Percentiles rank a stretch among this genome's conserved stretches.
phyloP scores from a whole-genome alignment of 805 yeast species.

The Huiozyma naganishii region DNA sequence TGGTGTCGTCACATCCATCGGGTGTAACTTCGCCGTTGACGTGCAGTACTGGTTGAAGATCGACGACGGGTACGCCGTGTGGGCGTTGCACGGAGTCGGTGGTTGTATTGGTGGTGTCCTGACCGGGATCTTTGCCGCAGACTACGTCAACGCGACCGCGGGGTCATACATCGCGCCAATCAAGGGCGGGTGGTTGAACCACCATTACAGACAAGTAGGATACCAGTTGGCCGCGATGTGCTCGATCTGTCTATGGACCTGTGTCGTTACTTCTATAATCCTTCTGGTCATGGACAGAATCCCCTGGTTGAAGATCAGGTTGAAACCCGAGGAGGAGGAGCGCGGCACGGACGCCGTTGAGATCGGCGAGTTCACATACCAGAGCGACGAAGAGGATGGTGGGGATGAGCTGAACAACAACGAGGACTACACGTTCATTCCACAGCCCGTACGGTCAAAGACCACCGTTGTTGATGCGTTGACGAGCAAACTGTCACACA shows the following conservation, averaged over 20 bases:
- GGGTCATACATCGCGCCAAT: slow-evolving; percentile 47
- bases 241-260: slow-evolving; percentile 67
- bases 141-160: slow-evolving; percentile 77
- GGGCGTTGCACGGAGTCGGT: slow-evolving; percentile 89
- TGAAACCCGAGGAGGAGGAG: slow-evolving; percentile 78
- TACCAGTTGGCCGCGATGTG: slow-evolving; percentile 74
- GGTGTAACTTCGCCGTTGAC: slow-evolving; percentile 81
- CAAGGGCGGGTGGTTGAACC: slow-evolving; percentile 82
- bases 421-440: slow-evolving; percentile 55
- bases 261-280: slow-evolving; percentile 58
- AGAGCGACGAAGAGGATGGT: slow-evolving; percentile 30
- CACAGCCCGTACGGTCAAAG: slow-evolving; percentile 68
- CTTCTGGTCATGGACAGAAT: slow-evolving; percentile 57
- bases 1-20: slow-evolving; percentile 66
- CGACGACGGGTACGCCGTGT: slow-evolving; percentile 94
- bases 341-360: slow-evolving; percentile 82
- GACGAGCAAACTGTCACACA: slow-evolving; percentile 5
- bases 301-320: slow-evolving; percentile 74
- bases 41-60: slow-evolving; percentile 59
- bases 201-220: slow-evolving; percentile 73
- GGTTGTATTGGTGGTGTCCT: slow-evolving; percentile 74
- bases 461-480: slow-evolving; percentile 15
- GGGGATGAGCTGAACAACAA: slow-evolving; percentile 24
- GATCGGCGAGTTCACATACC: slow-evolving; percentile 79
- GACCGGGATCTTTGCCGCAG: slow-evolving; percentile 89